Percentiles rank a stretch among this genome's conserved stretches.
Conservation (phyloP, 257 asterid species). For the Plantago ovata region DNA sequence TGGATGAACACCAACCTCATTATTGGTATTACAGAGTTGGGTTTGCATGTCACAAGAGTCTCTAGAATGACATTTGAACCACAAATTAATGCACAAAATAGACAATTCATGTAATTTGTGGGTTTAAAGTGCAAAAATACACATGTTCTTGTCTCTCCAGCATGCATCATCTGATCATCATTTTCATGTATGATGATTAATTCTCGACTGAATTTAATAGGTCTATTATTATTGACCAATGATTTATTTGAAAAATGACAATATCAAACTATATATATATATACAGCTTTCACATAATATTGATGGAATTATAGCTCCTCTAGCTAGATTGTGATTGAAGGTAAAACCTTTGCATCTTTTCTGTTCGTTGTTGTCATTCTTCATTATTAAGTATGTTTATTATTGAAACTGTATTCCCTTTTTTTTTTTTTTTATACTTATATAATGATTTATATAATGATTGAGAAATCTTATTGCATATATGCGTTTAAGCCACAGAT, state of each 20-base stretch:
- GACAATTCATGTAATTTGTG: conserved; percentile 21
- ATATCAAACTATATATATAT: neutral
- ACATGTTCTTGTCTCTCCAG: conserved; percentile 34
- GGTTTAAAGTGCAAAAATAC: conserved; percentile 23
- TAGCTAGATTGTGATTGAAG: conserved; percentile 11
- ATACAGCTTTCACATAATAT: neutral
- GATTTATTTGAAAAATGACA: neutral
- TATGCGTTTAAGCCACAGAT: conserved; percentile 15
- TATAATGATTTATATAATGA: too few relatives aligned
- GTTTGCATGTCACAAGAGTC: too few relatives aligned
- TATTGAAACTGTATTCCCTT: too few relatives aligned
- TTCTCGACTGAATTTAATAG: neutral
- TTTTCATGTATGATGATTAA: too few relatives aligned
- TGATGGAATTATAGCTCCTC: neutral
- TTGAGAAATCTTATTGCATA: conserved; percentile 14
- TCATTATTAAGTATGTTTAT: too few relatives aligned
- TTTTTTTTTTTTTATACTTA: too few relatives aligned
- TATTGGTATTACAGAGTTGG: too few relatives aligned
- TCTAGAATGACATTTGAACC: neutral
- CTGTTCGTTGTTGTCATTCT: too few relatives aligned
- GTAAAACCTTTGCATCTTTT: too few relatives aligned
- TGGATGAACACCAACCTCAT: too few relatives aligned
- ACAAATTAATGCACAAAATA: conserved; percentile 14
- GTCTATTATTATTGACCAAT: conserved; percentile 1
- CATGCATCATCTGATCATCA: too few relatives aligned